Conservation (phyloP, 164 flowering plant genomes). For the Cinnamomum chago region DNA sequence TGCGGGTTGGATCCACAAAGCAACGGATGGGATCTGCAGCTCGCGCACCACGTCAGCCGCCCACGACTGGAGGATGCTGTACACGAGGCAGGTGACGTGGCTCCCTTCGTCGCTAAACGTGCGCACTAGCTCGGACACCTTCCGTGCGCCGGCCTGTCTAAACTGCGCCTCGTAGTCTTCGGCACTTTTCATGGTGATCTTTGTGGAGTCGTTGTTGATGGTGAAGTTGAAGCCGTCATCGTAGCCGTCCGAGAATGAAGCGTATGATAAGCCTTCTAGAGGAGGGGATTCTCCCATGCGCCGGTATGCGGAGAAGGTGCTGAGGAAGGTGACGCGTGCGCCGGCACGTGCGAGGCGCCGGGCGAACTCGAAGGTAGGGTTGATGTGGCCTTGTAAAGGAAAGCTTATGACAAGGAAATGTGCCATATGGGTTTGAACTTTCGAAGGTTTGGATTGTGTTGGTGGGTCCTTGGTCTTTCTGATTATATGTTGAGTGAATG, state of each 20-base stretch:
- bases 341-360: constrained; percentile 31
- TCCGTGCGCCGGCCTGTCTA: constrained; percentile 8
- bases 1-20: constrained; percentile 42
- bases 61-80: constrained; percentile 42
- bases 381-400: constrained; percentile 46
- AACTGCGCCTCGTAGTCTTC: background rate
- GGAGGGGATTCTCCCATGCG: constrained; percentile 16
- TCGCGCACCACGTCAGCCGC: constrained; percentile 33
- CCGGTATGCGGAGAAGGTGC: constrained; percentile 23
- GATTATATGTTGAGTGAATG: too few species aligned
- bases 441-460: too few species aligned
- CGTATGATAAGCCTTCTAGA: constrained; percentile 22
- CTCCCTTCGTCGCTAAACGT: constrained; percentile 13
- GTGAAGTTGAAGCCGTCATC: constrained; percentile 27
- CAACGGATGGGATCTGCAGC: constrained; percentile 23
- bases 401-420: constrained; percentile 36
- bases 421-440: background rate
- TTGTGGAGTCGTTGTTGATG: background rate
- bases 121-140: constrained; percentile 10
- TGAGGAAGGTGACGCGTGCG: constrained; percentile 36
- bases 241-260: constrained; percentile 45
- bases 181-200: too few species aligned
- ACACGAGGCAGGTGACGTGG: constrained; percentile 34
- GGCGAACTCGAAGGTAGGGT: constrained; percentile 51
- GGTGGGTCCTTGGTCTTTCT: too few species aligned